These are phyloP conservation scores for Catharanthus roseus DNA, from an alignment of 257 asterid genomes.

Conservation along the genomic window DNA sequence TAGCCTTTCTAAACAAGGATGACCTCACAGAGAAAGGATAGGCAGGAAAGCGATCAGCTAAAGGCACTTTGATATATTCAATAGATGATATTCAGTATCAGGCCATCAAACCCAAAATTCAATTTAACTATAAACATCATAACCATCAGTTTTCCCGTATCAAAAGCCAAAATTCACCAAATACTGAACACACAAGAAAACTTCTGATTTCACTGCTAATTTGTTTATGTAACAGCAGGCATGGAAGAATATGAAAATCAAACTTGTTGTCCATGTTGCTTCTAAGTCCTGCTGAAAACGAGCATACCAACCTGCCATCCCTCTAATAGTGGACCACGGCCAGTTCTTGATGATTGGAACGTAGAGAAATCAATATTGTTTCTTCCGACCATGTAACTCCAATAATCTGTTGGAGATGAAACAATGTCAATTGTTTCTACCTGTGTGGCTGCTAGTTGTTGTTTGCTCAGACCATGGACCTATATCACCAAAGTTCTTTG, in stretches of 20 bases:
- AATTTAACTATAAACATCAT: neutral
- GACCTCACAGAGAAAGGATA: neutral
- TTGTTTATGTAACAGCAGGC: neutral
- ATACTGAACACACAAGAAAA: neutral
- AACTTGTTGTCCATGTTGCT: neutral
- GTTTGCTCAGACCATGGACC: slow-evolving; percentile 70
- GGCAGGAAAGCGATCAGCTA: neutral
- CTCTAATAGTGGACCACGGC: slow-evolving; percentile 75
- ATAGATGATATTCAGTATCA: neutral
- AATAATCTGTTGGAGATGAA: slow-evolving; percentile 55
- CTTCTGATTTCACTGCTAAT: neutral
- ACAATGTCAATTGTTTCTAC: slow-evolving; percentile 75
- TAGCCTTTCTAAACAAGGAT: neutral
- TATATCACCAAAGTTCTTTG: slow-evolving; percentile 16
- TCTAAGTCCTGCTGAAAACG: neutral
- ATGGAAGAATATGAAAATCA: neutral
- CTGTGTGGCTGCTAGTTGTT: slow-evolving; percentile 58
- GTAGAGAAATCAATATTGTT: slow-evolving; percentile 50
- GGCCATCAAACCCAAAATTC: neutral
- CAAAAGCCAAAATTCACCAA: neutral
- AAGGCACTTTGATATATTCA: neutral
- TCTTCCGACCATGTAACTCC: slow-evolving; percentile 77
- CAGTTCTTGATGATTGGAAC: slow-evolving; percentile 62
- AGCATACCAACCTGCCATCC: slow-evolving; percentile 83
- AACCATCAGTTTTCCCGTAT: neutral